Evolutionary conservation across 768 basidiomycete genomes (phyloP), one percentile per base, ranked within the genome.

Genomic region (Hericium rajendrae): DNA sequence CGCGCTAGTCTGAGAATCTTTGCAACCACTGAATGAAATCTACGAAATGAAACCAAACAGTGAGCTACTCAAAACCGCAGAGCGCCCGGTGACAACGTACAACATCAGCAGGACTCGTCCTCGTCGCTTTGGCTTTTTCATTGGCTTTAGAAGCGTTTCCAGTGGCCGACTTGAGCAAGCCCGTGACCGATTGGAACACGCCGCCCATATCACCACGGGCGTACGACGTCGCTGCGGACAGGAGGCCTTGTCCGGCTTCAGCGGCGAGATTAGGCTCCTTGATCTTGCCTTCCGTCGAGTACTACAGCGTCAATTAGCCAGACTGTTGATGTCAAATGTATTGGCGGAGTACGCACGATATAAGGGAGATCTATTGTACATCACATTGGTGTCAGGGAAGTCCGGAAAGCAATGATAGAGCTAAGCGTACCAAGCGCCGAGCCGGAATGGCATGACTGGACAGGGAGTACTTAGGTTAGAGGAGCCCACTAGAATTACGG

Each of bases 241-340:
- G 69, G 4, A 97, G 73, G 8, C 91, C 91, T 66, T 90, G 83
- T 0, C 93, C 94, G 4, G 94, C 94, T 67, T 91, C 93, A 9
- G 85, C 79, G 11, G 85, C 84, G 15, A 93, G 73, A 67, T 97
- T 94, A 38, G 94, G 93, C 68, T 97, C 93, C 70, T 97, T 97
- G 68, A 97, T 73, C 67, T 91, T 93, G 51, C 94, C 94, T 73
- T 97, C 92, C 6, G 93, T 95, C 20, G 92, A 92, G 72, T 97
- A 97, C 84, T 89, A 55, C 11, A 15, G 43, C 20, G 11, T 43
- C 43, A 38, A 2, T 22, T 16, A 43, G 28, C 46, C 8, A 32
- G 32, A 43, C 20, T 13, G 11, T n/a, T 24, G 13, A 57, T 3
- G 28, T 11, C 6, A 10, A 9, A 54, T 16, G 12, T 43, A 38